These are phyloP conservation scores for Chlorella sp. DNA, from an alignment of 139 green algal genomes.

Conservation along the genomic window DNA sequence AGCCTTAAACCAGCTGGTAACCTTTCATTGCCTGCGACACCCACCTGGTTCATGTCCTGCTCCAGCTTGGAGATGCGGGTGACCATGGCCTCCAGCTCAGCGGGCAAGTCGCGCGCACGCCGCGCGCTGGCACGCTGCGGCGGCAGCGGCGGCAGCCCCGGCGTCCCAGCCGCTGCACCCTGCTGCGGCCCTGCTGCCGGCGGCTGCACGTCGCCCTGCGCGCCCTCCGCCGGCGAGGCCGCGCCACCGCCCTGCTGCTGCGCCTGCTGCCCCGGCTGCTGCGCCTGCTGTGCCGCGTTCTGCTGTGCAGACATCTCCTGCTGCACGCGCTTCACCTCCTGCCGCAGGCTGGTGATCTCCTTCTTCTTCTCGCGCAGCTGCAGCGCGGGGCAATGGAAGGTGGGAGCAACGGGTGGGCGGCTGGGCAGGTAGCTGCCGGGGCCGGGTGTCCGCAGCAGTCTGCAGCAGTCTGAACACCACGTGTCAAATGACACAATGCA, in stretches of 20 bases:
- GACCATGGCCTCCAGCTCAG: slow-evolving; percentile 50
- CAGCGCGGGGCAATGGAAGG: not conserved
- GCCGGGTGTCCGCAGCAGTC: no score
- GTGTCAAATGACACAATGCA: no score
- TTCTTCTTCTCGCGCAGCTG: slow-evolving; percentile 38
- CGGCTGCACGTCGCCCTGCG: not conserved
- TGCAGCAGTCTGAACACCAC: no score
- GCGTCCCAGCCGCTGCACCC: not conserved
- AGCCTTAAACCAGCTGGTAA: no score
- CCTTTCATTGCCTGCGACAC: no score
- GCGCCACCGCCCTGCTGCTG: slow-evolving; percentile 13
- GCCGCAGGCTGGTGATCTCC: slow-evolving; percentile 5
- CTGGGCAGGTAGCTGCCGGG: not conserved
- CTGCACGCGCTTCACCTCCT: slow-evolving; percentile 46
- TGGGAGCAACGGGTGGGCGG: not conserved
- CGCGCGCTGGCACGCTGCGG: not conserved
- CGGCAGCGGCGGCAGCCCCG: not conserved
- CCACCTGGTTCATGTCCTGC: slow-evolving; percentile 31
- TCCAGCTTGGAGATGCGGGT: slow-evolving; percentile 57
- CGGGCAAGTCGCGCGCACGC: not conserved
- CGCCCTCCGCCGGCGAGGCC: not conserved
- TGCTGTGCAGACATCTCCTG: slow-evolving; percentile 52
- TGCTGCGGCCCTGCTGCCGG: not conserved
- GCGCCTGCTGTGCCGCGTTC: slow-evolving; percentile 16
- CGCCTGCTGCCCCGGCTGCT: slow-evolving; percentile 5